Evolutionary conservation across 2,329 filamentous ascomycete genomes (phyloP), one percentile per base, ranked within the genome.

Genomic region (Botrytis deweyae): DNA sequence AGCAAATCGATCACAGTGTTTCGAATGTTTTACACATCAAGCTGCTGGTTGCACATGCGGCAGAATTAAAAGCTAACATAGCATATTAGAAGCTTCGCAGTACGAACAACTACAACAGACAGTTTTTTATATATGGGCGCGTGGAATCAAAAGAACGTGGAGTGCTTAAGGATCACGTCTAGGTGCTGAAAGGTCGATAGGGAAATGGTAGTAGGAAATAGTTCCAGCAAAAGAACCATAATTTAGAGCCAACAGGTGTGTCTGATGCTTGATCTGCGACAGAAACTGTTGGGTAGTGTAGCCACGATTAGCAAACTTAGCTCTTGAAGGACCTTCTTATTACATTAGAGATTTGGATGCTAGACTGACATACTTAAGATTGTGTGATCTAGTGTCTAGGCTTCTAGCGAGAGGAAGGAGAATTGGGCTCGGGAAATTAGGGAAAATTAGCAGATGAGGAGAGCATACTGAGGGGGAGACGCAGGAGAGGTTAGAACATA

Each of bases 131-230:
- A 5, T 3, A 8, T 16, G 25, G 12, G 12, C 6, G 3, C 25
- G 6, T 1, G 14, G 3, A 14, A 16, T 16, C 1, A 6, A 18
- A 18, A 7, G 6, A 5, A 29, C 5, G 0, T 2, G 8, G 14
- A 16, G 14, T 29, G 6, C 1, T 8, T 3, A 14, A 29, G 5
- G 52, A 25, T 5, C 14, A 16, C 29, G 1, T 55, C 14, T 29
- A 18, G 25, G n/a, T 7, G 5, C 5, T 55, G 4, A 1, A 18
- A n/a, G n/a, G 2, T 1, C 14, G 12, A 55, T 16, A 14, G n/a
- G 25, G 52, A 33, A 33, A 33, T 12, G 5, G 6, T 7, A n/a
- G 6, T 8, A 29, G n/a, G 16, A 4, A n/a, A 55, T 1, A 5
- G 14, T 29, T 29, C 14, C 5, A 1, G 25, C 2, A 18, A 2